Evolutionary conservation across 164 flowering plant species (phyloP).

Genomic region (Magnolia changhungtana): DNA sequence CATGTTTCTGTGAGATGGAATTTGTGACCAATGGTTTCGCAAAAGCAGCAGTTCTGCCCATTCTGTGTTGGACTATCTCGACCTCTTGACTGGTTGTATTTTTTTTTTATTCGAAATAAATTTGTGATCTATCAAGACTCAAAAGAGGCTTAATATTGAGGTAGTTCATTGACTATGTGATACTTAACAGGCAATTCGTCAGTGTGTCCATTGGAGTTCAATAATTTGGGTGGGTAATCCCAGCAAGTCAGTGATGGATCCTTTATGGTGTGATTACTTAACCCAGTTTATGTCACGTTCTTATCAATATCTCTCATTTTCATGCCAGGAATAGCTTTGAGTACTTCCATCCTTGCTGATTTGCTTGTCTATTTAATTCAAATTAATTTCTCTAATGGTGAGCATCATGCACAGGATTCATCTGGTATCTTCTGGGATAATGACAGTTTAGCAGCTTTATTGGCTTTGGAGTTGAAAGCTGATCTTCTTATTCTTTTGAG

Average conservation of each 20-base stretch:
- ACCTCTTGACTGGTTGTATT: too few species aligned
- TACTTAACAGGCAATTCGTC: too few species aligned
- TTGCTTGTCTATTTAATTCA: neutral
- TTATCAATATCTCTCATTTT: neutral
- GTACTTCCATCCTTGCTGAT: neutral
- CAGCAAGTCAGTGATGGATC: neutral
- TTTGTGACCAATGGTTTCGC: too few species aligned
- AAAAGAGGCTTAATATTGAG: too few species aligned
- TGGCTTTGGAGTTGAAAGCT: slow-evolving; percentile 91
- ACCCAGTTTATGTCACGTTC: neutral
- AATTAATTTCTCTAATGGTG: neutral
- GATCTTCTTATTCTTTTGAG: slow-evolving; percentile 91
- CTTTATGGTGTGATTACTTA: neutral
- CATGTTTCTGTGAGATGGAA: too few species aligned
- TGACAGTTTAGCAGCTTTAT: slow-evolving; percentile 91
- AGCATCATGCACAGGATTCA: slow-evolving; percentile 65
- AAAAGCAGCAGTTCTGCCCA: too few species aligned
- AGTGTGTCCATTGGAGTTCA: neutral
- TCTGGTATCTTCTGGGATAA: slow-evolving; percentile 99
- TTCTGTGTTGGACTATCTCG: too few species aligned
- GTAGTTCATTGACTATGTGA: too few species aligned
- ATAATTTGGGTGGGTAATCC: neutral
- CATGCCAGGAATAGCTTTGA: neutral
- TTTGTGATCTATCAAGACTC: too few species aligned
- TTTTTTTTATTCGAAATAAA: too few species aligned